Evolutionary conservation across 192 early-diverging fungal species (phyloP).

Genomic region (Piromyces finnis): DNA sequence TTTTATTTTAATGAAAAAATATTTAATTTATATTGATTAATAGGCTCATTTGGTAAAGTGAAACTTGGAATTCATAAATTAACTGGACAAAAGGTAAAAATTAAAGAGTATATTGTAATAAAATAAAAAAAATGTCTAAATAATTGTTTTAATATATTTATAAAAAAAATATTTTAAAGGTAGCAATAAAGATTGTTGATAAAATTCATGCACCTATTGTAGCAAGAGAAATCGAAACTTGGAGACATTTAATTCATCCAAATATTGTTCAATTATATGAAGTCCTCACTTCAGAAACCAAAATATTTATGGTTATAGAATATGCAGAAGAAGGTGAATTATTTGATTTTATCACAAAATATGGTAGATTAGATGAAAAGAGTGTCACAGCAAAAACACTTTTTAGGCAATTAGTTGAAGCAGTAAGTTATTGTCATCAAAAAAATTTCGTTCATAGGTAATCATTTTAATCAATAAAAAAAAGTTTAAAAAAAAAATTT

Average conservation of each 20-base stretch:
- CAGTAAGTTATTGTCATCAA: constrained; percentile 59
- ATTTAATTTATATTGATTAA: not conserved
- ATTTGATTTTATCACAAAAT: constrained; percentile 19
- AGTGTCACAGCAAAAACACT: constrained; percentile 17
- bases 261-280: constrained; percentile 65
- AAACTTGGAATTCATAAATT: constrained; percentile 36
- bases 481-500: too few relatives aligned
- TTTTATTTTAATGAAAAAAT: too few relatives aligned
- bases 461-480: too few relatives aligned
- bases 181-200: constrained; percentile 41
- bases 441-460: constrained; percentile 1
- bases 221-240: constrained; percentile 42
- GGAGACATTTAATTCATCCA: constrained; percentile 52
- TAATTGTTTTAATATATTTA: too few relatives aligned
- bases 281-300: constrained; percentile 46
- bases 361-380: constrained; percentile 9
- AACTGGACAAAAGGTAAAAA: constrained; percentile 16
- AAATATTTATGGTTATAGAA: constrained; percentile 67
- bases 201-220: constrained; percentile 35
- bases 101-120: too few relatives aligned
- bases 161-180: too few relatives aligned
- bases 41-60: constrained; percentile 46
- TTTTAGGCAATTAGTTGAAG: constrained; percentile 56
- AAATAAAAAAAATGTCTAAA: too few relatives aligned
- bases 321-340: constrained; percentile 55